These are phyloP conservation scores for Eustoma russellianum DNA, from an alignment of 257 asterid genomes.

Conservation along the genomic window DNA sequence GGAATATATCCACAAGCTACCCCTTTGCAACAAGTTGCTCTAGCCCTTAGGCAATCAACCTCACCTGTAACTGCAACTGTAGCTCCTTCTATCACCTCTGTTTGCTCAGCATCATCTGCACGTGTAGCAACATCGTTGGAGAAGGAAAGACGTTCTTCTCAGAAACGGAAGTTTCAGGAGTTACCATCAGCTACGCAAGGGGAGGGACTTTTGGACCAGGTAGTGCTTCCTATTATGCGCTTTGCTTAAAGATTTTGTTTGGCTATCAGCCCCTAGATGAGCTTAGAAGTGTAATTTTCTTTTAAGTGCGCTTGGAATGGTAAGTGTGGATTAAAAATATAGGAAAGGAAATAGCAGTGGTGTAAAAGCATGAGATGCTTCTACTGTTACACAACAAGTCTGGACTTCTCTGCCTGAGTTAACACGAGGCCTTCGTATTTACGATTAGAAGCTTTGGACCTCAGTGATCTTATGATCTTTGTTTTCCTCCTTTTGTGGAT, in stretches of 20 bases:
- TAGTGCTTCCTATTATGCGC: conserved; percentile 16
- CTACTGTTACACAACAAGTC: no score
- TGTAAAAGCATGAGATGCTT: no score
- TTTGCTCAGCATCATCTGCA: conserved; percentile 26
- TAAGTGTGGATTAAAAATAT: no score
- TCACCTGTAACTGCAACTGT: conserved; percentile 51
- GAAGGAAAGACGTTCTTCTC: conserved; percentile 46
- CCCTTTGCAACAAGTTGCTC: conserved; percentile 91
- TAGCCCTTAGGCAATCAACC: conserved; percentile 70
- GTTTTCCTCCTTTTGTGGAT: no score
- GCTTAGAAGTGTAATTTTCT: no score
- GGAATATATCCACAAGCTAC: conserved; percentile 94
- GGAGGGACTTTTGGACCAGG: conserved; percentile 50
- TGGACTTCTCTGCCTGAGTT: no score
- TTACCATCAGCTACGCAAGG: conserved; percentile 47
- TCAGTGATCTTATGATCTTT: no score
- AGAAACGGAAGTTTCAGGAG: conserved; percentile 89
- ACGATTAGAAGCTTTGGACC: no score
- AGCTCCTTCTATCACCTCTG: conserved; percentile 39
- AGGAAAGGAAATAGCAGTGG: no score
- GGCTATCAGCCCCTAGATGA: no score
- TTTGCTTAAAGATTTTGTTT: neutral
- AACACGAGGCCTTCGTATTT: no score
- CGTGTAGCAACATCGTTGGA: conserved; percentile 20
- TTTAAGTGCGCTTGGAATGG: no score